Percentiles rank a stretch among this genome's conserved stretches.
Evolutionary conservation across 1,284 basidiomycete genomes (phyloP).

Genomic region (Hymenochaete sp.): DNA sequence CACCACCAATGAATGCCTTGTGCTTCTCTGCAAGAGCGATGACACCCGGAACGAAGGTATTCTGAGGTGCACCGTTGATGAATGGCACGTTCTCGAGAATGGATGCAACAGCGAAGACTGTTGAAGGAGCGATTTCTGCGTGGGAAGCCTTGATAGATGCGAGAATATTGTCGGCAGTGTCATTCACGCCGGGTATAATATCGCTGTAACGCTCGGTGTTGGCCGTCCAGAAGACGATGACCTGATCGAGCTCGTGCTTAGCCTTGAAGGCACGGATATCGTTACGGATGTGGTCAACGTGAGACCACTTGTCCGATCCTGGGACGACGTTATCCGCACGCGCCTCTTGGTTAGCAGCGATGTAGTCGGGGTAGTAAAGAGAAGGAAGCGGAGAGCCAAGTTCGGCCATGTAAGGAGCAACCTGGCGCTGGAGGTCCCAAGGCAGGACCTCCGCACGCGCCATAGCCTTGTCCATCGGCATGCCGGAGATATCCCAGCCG

Average conservation of each 20-base stretch:
- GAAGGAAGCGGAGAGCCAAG: slow-evolving; percentile 85
- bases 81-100: slow-evolving; percentile 95
- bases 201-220: slow-evolving; percentile 98
- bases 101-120: slow-evolving; percentile 90
- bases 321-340: slow-evolving; percentile 91
- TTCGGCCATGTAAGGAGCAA: slow-evolving; percentile 77
- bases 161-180: slow-evolving; percentile 87
- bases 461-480: slow-evolving; percentile 89
- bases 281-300: slow-evolving; percentile 86
- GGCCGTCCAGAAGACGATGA: slow-evolving; percentile 95
- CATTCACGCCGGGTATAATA: slow-evolving; percentile 91
- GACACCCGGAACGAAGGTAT: slow-evolving; percentile 96
- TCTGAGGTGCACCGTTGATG: slow-evolving; percentile 97
- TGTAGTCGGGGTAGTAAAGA: slow-evolving; percentile 94
- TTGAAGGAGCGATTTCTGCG: slow-evolving; percentile 90
- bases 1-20: slow-evolving; percentile 92
- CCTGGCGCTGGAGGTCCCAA: slow-evolving; percentile 95
- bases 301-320: slow-evolving; percentile 81
- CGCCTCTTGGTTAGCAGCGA: slow-evolving; percentile 95
- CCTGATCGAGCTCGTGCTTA: slow-evolving; percentile 75
- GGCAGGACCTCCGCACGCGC: slow-evolving; percentile 89
- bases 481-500: slow-evolving; percentile 94
- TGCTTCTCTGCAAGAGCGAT: slow-evolving; percentile 88
- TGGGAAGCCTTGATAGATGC: slow-evolving; percentile 79
- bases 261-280: slow-evolving; percentile 94